Percentiles rank a stretch among this genome's conserved stretches.
phyloP scores from a whole-genome alignment of 345 rosid species.

The Gossypium arboreum region DNA sequence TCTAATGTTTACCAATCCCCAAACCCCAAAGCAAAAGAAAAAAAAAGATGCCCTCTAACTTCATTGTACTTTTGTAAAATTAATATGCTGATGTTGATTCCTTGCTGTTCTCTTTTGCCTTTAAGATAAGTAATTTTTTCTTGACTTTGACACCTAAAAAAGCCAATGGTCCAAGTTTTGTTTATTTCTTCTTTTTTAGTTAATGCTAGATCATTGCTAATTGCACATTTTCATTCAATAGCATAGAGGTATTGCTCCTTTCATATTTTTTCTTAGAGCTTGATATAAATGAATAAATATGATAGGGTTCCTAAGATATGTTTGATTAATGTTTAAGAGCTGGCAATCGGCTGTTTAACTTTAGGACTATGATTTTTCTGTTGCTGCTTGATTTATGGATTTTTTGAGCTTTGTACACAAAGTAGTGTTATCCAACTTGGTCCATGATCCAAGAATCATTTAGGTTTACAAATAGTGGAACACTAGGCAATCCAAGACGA shows the following conservation, averaged over 20 bases:
- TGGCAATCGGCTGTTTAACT: background rate
- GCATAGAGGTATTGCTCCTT: background rate
- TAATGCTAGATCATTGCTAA: background rate
- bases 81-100: background rate
- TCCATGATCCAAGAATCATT: slow-evolving; percentile 5
- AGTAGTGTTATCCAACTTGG: background rate
- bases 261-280: background rate
- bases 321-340: background rate
- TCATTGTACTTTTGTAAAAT: background rate
- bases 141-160: background rate
- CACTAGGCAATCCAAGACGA: no score
- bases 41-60: background rate
- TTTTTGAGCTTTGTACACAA: background rate
- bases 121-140: background rate
- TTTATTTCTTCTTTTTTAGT: background rate
- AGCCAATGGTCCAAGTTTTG: background rate
- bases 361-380: background rate
- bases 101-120: background rate
- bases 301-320: background rate
- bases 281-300: background rate
- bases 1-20: background rate
- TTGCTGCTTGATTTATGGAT: background rate
- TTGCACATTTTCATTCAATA: background rate
- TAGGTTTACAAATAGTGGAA: background rate
- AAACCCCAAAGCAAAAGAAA: no score